Conservation (phyloP, 1,139 yeast species). For the Yamadazyma conglobata region DNA sequence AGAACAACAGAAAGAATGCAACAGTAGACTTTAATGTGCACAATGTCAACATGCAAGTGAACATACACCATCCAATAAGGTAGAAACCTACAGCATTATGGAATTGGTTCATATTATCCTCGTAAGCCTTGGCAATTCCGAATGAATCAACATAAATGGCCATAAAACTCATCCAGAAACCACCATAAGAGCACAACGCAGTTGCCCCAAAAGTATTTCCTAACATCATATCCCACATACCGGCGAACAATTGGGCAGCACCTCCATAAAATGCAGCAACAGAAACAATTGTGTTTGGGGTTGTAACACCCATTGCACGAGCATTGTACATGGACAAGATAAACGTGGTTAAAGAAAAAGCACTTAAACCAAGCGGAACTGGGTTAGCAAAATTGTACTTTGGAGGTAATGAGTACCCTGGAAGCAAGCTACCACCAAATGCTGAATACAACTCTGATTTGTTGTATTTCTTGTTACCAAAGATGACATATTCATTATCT, state of each 20-base stretch:
- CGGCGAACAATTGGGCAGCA: conserved; percentile 59
- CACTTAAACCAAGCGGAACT: conserved; percentile 57
- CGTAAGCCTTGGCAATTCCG: conserved; percentile 52
- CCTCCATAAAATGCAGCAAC: conserved; percentile 55
- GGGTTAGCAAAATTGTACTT: conserved; percentile 47
- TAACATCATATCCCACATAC: conserved; percentile 59
- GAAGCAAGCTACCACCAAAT: conserved; percentile 64
- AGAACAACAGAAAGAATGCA: conserved; percentile 54
- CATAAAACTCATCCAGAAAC: conserved; percentile 70
- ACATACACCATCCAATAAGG: conserved; percentile 64
- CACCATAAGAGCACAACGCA: conserved; percentile 68
- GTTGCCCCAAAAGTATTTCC: conserved; percentile 68
- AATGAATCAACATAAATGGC: conserved; percentile 55
- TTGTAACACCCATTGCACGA: conserved; percentile 35
- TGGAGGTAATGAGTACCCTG: conserved; percentile 19
- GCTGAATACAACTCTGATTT: conserved; percentile 44
- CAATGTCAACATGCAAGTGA: conserved; percentile 54
- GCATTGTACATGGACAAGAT: conserved; percentile 42
- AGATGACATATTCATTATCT: conserved; percentile 22
- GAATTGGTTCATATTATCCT: conserved; percentile 38
- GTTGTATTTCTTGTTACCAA: conserved; percentile 30
- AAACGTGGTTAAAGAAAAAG: conserved; percentile 51
- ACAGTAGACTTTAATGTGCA: conserved; percentile 64
- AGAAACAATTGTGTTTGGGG: conserved; percentile 41
- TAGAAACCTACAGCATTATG: conserved; percentile 56